Evolutionary conservation across 75 land plant genomes (phyloP).

Genomic region (Cryptomeria japonica): DNA sequence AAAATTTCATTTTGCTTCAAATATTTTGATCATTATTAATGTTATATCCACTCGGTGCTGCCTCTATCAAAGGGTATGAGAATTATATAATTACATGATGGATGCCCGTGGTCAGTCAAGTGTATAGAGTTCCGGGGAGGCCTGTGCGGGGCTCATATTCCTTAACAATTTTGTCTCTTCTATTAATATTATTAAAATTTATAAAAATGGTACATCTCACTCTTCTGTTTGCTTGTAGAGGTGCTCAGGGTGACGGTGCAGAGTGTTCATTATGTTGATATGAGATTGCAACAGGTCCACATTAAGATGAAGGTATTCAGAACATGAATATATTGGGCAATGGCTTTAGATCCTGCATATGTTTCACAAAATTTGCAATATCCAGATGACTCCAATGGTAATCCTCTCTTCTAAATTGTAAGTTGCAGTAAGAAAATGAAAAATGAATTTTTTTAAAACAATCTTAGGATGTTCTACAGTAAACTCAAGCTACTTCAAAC

Average conservation of each 20-base stretch:
- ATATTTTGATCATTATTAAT: not conserved
- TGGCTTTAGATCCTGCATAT: not conserved
- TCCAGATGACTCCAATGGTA: not conserved
- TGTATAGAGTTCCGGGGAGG: not conserved
- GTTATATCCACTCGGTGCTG: not conserved
- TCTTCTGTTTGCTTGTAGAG: not conserved
- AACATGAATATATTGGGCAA: not conserved
- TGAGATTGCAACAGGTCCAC: not conserved
- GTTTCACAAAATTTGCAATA: not conserved
- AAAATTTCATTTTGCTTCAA: not conserved
- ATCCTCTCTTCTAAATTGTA: not conserved
- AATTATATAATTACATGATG: too few species aligned
- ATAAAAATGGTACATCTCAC: not conserved
- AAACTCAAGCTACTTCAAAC: too few species aligned
- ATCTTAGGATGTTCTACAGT: not conserved
- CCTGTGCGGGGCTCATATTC: not conserved
- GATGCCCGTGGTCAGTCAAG: not conserved
- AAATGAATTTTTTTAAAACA: not conserved
- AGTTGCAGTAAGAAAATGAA: not conserved
- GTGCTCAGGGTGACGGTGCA: not conserved
- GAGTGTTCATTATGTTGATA: not conserved
- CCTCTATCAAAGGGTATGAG: not conserved
- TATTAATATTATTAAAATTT: not conserved
- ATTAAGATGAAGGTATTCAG: not conserved
- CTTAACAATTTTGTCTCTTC: not conserved